Percentiles rank a stretch among this genome's conserved stretches.
Conservation (phyloP, 2,329 filamentous ascomycete species). For the Endocalyx cinctus region DNA sequence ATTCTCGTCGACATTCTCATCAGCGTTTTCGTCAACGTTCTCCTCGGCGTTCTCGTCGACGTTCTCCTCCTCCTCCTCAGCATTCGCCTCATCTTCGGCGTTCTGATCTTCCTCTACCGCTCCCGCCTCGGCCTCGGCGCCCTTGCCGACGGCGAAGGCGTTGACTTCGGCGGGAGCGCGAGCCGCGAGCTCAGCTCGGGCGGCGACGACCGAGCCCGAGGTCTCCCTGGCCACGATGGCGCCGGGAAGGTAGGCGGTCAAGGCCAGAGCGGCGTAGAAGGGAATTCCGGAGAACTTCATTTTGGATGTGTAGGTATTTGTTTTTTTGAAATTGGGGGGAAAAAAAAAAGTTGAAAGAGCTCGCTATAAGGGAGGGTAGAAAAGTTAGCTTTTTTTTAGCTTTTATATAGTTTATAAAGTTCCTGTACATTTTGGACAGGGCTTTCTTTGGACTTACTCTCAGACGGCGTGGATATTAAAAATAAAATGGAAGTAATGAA, state of each 20-base stretch:
- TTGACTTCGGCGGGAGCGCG: slow-evolving; percentile 5
- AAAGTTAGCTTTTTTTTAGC: not conserved
- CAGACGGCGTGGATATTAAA: too few species aligned
- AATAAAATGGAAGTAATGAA: too few species aligned
- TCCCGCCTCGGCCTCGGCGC: slow-evolving; percentile 8
- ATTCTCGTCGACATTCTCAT: slow-evolving; percentile 3
- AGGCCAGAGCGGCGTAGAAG: slow-evolving; percentile 19
- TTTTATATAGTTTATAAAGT: not conserved
- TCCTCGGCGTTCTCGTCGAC: slow-evolving; percentile 3
- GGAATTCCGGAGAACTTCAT: slow-evolving; percentile 20
- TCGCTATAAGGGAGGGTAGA: too few species aligned
- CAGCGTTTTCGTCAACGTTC: slow-evolving; percentile 6
- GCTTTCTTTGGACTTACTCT: too few species aligned
- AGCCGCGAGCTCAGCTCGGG: slow-evolving; percentile 1
- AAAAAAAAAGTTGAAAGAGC: too few species aligned
- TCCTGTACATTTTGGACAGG: too few species aligned
- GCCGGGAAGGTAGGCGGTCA: slow-evolving; percentile 19
- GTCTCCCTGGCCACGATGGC: slow-evolving; percentile 9
- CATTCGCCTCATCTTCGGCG: slow-evolving; percentile 7
- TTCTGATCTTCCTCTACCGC: slow-evolving; percentile 10
- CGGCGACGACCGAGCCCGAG: slow-evolving; percentile 6
- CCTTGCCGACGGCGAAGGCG: slow-evolving; percentile 11
- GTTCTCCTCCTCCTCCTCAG: slow-evolving; percentile 10
- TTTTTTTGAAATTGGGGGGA: too few species aligned
- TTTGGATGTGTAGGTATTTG: too few species aligned